phyloP scores from a whole-genome alignment of 148 eudicot genomes.

The Chenopodium berlandieri region DNA sequence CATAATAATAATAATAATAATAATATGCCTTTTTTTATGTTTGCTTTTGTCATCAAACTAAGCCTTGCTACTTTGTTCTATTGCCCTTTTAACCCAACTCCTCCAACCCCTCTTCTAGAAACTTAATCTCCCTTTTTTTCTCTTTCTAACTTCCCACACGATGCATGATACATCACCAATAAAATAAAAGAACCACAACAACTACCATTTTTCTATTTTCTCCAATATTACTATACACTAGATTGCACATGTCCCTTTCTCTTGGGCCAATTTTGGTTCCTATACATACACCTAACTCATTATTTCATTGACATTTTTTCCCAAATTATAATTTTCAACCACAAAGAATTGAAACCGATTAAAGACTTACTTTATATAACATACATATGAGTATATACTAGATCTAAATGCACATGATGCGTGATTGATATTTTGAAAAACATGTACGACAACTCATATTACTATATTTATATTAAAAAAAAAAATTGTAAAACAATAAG shows the following conservation, averaged over 20 bases:
- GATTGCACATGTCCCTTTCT: constrained; percentile 33
- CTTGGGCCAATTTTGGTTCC: constrained; percentile 28
- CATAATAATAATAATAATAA: constrained; percentile 13
- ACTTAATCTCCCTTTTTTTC: constrained; percentile 23
- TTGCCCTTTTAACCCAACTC: constrained; percentile 33
- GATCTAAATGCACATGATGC: too few species aligned
- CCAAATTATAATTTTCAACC: neutral
- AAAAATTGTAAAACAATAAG: too few species aligned
- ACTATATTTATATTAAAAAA: too few species aligned
- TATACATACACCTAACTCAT: neutral
- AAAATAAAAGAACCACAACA: constrained; percentile 36
- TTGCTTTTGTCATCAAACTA: constrained; percentile 28
- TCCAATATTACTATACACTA: constrained; percentile 23
- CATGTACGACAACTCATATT: too few species aligned
- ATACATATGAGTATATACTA: too few species aligned
- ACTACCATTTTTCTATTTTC: constrained; percentile 28
- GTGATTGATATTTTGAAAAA: too few species aligned
- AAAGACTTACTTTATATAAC: too few species aligned
- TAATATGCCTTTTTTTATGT: constrained; percentile 7
- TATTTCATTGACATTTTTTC: neutral
- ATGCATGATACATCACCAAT: constrained; percentile 33
- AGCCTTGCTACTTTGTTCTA: constrained; percentile 24
- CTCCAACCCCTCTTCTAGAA: constrained; percentile 53
- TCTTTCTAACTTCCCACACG: constrained; percentile 18
- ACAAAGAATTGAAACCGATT: neutral